Conservation (phyloP, 306 rosid species). For the Vigna angularis region DNA sequence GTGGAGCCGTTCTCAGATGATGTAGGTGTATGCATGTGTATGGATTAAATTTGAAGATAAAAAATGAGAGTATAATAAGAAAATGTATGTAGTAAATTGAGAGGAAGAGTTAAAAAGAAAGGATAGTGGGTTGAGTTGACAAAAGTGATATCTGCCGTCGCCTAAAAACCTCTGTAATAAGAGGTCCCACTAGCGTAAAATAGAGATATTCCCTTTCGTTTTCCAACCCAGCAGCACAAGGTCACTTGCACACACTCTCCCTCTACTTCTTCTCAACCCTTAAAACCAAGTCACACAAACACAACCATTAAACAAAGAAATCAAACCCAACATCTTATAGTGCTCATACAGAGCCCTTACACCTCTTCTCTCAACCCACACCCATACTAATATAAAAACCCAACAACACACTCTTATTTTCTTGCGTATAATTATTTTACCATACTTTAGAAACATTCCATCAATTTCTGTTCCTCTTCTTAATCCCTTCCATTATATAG, state of each 20-base stretch:
- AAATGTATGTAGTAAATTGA: neutral
- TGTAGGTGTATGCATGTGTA: no score
- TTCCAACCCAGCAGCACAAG: conserved; percentile 42
- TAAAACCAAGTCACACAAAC: conserved; percentile 19
- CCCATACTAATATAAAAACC: neutral
- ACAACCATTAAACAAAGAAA: neutral
- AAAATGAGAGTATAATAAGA: no score
- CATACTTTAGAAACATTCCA: conserved; percentile 20
- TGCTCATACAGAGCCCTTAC: conserved; percentile 13
- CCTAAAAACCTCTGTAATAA: conserved; percentile 37
- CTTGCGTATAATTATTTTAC: neutral
- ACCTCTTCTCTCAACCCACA: neutral
- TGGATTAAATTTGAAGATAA: no score
- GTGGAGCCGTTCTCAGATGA: no score
- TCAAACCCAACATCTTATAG: conserved; percentile 33
- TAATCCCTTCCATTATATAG: conserved; percentile 13
- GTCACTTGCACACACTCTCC: conserved; percentile 25
- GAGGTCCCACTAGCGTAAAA: conserved; percentile 47
- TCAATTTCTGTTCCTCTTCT: conserved; percentile 24
- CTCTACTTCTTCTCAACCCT: conserved; percentile 16
- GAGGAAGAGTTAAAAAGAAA: neutral
- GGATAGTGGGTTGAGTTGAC: conserved; percentile 31
- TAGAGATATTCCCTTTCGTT: conserved; percentile 48
- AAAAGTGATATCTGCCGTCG: conserved; percentile 32
- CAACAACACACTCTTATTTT: conserved; percentile 14